A percentile compares a stretch with the other conserved stretches of the same genome.
These are phyloP conservation scores for Jatropha multifida DNA, from an alignment of 441 rosid species.

Conservation along the genomic window DNA sequence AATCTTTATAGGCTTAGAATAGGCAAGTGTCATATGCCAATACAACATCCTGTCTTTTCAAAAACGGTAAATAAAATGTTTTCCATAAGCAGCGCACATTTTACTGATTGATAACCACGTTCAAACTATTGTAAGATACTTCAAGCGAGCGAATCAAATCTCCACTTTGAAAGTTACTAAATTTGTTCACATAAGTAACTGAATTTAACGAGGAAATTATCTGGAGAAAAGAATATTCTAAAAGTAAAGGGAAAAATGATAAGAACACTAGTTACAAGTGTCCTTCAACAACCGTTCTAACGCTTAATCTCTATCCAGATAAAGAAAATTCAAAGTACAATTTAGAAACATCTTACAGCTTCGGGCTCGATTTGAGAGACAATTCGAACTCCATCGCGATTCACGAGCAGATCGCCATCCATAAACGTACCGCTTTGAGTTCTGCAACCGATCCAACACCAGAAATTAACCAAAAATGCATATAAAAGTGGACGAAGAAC, in stretches of 20 bases:
- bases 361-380: constrained; percentile 54
- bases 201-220: not conserved
- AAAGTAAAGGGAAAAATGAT: not conserved
- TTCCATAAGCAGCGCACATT: not conserved
- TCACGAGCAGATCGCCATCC: constrained; percentile 93
- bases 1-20: no score
- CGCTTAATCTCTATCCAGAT: not conserved
- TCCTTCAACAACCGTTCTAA: not conserved
- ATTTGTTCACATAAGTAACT: not conserved
- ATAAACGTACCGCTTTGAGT: constrained; percentile 86
- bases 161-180: not conserved
- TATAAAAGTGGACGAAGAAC: not conserved
- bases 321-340: not conserved
- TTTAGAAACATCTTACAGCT: constrained; percentile 40
- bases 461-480: constrained; percentile 4
- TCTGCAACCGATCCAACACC: constrained; percentile 31
- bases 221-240: not conserved
- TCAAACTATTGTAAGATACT: not conserved
- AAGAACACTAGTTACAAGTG: not conserved
- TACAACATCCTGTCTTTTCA: no score
- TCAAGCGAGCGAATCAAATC: not conserved
- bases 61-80: no score
- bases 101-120: not conserved
- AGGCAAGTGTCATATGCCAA: no score
- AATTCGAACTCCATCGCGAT: constrained; percentile 83